A percentile compares a stretch with the other conserved stretches of the same genome.
These are phyloP conservation scores for Ceratocystis smalleyi DNA, from an alignment of 2,329 filamentous ascomycete genomes.

Conservation along the genomic window DNA sequence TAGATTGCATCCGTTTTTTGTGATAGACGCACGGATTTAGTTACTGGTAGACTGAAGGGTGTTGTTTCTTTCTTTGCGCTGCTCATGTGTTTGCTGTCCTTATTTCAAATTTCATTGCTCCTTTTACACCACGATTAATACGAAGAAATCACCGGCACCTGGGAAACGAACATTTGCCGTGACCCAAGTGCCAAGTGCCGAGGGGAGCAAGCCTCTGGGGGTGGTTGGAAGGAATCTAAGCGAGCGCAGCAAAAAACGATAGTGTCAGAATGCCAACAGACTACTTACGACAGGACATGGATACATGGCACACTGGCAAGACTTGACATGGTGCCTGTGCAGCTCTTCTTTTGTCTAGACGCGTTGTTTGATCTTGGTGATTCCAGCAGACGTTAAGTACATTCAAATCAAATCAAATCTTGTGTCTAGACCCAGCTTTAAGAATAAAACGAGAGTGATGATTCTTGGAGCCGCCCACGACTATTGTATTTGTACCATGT, in stretches of 20 bases:
- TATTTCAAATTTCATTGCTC: no score
- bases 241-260: neutral
- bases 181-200: neutral
- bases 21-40: neutral
- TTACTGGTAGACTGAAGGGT: neutral
- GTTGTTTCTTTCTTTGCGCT: neutral
- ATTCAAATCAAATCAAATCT: no score
- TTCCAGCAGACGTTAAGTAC: no score
- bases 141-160: neutral
- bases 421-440: no score
- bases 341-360: neutral
- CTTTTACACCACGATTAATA: no score
- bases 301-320: no score
- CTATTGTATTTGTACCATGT: no score
- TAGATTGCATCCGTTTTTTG: neutral
- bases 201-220: neutral
- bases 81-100: no score
- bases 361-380: no score
- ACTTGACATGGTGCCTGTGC: no score
- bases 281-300: neutral
- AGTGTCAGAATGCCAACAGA: neutral
- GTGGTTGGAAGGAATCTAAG: neutral
- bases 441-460: no score
- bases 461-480: no score
- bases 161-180: neutral